phyloP scores from a whole-genome alignment of 2,329 filamentous ascomycete species.

The Xylariaceae sp. region DNA sequence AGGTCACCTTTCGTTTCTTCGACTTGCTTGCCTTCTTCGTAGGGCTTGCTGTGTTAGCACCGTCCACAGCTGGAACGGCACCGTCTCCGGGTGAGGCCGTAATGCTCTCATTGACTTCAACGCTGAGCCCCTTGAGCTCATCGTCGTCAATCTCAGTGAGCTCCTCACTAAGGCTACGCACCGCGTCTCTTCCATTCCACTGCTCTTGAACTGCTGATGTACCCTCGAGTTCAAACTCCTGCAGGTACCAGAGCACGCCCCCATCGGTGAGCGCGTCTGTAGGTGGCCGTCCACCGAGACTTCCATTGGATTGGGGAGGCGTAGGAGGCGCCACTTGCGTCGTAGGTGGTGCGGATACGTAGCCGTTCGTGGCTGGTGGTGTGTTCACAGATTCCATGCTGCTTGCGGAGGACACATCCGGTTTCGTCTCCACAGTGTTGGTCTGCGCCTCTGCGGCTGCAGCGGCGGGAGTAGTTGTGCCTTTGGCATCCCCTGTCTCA shows the following conservation, averaged over 20 bases:
- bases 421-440: slow-evolving; percentile 24
- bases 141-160: slow-evolving; percentile 91
- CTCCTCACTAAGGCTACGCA: slow-evolving; percentile 72
- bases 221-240: slow-evolving; percentile 73
- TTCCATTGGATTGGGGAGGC: slow-evolving; percentile 64
- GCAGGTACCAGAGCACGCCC: slow-evolving; percentile 85
- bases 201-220: slow-evolving; percentile 77
- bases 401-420: slow-evolving; percentile 27
- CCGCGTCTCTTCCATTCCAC: slow-evolving; percentile 68
- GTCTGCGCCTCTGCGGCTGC: slow-evolving; percentile 3
- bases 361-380: slow-evolving; percentile 49
- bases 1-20: slow-evolving; percentile 28
- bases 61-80: slow-evolving; percentile 19
- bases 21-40: slow-evolving; percentile 27
- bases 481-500: slow-evolving; percentile 28
- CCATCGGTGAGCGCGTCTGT: slow-evolving; percentile 62
- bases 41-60: slow-evolving; percentile 18
- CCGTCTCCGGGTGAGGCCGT: slow-evolving; percentile 36
- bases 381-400: slow-evolving; percentile 38
- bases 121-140: slow-evolving; percentile 69
- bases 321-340: slow-evolving; percentile 55
- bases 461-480: slow-evolving; percentile 18
- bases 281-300: slow-evolving; percentile 44
- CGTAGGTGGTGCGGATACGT: slow-evolving; percentile 33
- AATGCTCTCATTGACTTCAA: slow-evolving; percentile 50